These are phyloP conservation scores for Stemphylium beticola DNA, from an alignment of 2,329 filamentous ascomycete genomes.

Conservation along the genomic window DNA sequence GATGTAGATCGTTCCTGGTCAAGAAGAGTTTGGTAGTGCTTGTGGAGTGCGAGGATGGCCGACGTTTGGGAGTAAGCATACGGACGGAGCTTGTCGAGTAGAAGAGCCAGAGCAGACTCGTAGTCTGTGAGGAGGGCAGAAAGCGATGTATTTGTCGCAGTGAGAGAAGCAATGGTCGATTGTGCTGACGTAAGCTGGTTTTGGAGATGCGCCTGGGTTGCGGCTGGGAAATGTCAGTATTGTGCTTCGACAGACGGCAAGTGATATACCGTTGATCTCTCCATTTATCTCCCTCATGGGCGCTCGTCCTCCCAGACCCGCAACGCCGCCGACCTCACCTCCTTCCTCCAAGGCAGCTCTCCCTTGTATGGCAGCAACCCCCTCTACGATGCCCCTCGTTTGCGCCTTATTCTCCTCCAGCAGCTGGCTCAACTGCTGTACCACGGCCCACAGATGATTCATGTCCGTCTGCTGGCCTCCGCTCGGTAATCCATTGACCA, in stretches of 20 bases:
- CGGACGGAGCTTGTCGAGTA: constrained; percentile 44
- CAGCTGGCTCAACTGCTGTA: constrained; percentile 49
- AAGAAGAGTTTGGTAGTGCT: constrained; percentile 56
- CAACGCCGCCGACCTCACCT: constrained; percentile 20
- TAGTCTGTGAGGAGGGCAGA: constrained; percentile 48
- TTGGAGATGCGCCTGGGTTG: constrained; percentile 39
- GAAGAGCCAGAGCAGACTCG: constrained; percentile 49
- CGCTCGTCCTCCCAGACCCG: constrained; percentile 3
- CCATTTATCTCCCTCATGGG: constrained; percentile 44
- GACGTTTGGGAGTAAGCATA: constrained; percentile 51
- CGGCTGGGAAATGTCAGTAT: constrained; percentile 29
- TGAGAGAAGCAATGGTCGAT: constrained; percentile 33
- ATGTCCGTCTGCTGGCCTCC: constrained; percentile 52
- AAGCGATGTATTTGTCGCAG: constrained; percentile 34
- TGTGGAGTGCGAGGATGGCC: constrained; percentile 53
- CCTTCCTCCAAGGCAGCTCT: constrained; percentile 44
- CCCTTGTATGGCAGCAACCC: constrained; percentile 47
- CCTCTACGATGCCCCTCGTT: constrained; percentile 47
- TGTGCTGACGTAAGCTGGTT: constrained; percentile 40
- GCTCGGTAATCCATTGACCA: constrained; percentile 48
- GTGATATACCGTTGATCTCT: constrained; percentile 38
- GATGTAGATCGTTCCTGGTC: constrained; percentile 52
- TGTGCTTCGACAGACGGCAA: neutral
- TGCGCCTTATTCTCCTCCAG: constrained; percentile 50
- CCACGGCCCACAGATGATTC: constrained; percentile 51